A percentile compares a stretch with the other conserved stretches of the same genome.
Conservation (phyloP, 306 rosid species). For the Mimosa bimucronata region DNA sequence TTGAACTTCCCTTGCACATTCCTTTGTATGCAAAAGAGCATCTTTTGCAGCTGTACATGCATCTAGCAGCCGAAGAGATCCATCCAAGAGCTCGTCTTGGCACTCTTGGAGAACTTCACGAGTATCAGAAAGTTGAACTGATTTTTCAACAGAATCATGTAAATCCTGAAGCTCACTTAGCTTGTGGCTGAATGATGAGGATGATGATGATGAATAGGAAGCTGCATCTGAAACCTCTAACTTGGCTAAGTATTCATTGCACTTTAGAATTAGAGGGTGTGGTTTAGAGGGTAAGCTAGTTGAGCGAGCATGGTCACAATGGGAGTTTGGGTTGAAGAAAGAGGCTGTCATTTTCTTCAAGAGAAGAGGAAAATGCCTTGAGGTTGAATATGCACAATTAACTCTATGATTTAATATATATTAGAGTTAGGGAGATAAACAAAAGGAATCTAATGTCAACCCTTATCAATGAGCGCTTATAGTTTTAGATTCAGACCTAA, state of each 20-base stretch:
- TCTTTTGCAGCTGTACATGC: conserved; percentile 16
- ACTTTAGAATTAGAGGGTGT: conserved; percentile 47
- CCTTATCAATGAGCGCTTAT: not conserved
- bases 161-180: not conserved
- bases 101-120: not conserved
- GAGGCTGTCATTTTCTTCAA: conserved; percentile 25
- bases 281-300: conserved; percentile 36
- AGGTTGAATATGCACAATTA: conserved; percentile 2
- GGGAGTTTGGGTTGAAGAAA: conserved; percentile 32
- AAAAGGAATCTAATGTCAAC: conserved; percentile 39
- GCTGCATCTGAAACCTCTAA: not conserved
- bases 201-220: not conserved
- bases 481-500: not conserved
- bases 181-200: conserved; percentile 9
- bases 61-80: conserved; percentile 32
- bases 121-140: not conserved
- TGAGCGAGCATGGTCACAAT: conserved; percentile 18
- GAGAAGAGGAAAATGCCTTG: conserved; percentile 25
- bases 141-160: conserved; percentile 12
- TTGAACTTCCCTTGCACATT: conserved; percentile 26
- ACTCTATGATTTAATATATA: conserved; percentile 37
- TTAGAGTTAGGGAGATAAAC: conserved; percentile 36
- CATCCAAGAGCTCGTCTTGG: conserved; percentile 22
- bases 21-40: conserved; percentile 32
- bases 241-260: conserved; percentile 2